Evolutionary conservation across 345 rosid genomes (phyloP), one percentile per base, ranked within the genome.

Genomic region (Boechera retrofracta): DNA sequence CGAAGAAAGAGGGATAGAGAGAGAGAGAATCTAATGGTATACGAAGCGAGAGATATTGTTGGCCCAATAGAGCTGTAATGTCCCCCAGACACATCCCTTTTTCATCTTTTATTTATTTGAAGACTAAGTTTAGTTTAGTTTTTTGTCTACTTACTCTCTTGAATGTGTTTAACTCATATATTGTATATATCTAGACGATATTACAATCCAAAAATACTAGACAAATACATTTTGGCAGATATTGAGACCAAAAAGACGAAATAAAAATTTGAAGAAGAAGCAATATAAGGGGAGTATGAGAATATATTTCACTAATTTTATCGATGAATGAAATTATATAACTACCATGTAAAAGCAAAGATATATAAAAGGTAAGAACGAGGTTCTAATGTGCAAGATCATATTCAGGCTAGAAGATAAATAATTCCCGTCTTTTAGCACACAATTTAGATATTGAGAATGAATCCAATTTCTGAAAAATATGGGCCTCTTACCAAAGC

Each of bases 31-130:
- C 71, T 77, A 70, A 55, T 77, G 71, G 42, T 44, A 69, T 62
- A 69, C 71, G 66, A 77, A 53, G 65, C 33, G 21, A 77, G 58
- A 77, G 80, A 77, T 70, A 54, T 54, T 54, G 53, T 77, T 77
- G 71, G 80, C 58, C 66, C 80, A 77, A 55, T 41, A 28, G 55
- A 70, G 63, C 65, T 45, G 76, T 70, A 56, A 70, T 70, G 76
- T 63, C 65, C 15, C 39, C 12, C 15, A 64, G 69, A 28, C 39
- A 64, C 47, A 55, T 54, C 29, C 55, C 12, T 24, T 13, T 7
- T 52, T 36, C 44, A 7, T 56, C 32, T 56, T 31, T 18, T 16
- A 28, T 29, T 10, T 21, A 15, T 28, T 28, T 33, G 6, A 33
- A 33, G 35, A 33, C 29, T 28, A 28, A 28, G 24, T 21, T 21